Conservation (phyloP, 768 basidiomycete genomes). For the Amanita jacksonii region DNA sequence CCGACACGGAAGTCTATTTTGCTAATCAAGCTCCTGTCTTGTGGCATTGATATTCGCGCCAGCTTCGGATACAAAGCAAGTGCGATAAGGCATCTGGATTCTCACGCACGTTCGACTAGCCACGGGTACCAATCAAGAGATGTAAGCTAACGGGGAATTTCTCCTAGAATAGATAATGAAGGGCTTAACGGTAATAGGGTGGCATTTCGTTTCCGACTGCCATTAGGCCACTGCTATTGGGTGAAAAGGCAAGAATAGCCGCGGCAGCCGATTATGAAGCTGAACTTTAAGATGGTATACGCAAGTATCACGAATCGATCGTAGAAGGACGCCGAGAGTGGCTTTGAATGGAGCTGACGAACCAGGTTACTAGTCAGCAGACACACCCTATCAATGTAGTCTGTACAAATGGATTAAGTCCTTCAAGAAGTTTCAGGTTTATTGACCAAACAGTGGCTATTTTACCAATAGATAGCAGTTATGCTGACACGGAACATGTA, state of each 20-base stretch:
- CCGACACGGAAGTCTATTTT: too few relatives aligned
- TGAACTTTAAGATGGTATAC: too few relatives aligned
- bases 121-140: too few relatives aligned
- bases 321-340: neutral
- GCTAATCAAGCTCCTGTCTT: conserved; percentile 23
- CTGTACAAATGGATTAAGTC: conserved; percentile 6
- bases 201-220: too few relatives aligned
- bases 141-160: too few relatives aligned
- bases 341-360: neutral
- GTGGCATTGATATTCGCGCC: conserved; percentile 12
- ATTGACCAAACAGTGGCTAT: conserved; percentile 13
- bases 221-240: too few relatives aligned
- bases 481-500: conserved; percentile 14
- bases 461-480: conserved; percentile 16
- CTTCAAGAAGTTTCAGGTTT: conserved; percentile 7
- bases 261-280: too few relatives aligned
- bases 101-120: conserved; percentile 40
- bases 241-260: too few relatives aligned
- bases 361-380: conserved; percentile 6
- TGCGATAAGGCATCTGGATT: conserved; percentile 24
- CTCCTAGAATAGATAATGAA: too few relatives aligned
- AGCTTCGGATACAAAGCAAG: neutral
- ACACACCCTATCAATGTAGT: conserved; percentile 5
- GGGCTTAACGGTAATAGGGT: too few relatives aligned
- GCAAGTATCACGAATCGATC: too few relatives aligned